Percentiles rank a stretch among this genome's conserved stretches.
phyloP scores from a whole-genome alignment of 2,329 filamentous ascomycete species.

The Talaromyces sp. region DNA sequence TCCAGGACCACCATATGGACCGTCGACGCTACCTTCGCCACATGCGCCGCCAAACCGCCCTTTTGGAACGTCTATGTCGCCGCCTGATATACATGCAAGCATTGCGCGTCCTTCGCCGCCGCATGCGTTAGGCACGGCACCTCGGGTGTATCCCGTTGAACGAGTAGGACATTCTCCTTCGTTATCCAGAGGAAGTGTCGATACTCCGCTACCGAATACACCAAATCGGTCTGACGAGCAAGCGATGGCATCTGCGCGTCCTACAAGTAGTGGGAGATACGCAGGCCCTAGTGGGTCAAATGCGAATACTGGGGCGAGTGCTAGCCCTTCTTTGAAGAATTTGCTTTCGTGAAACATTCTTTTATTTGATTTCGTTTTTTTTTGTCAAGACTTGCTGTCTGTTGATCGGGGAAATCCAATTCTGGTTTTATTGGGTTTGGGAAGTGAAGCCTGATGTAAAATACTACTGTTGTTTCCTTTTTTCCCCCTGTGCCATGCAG shows the following conservation, averaged over 20 bases:
- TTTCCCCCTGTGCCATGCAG: slow-evolving; percentile 11
- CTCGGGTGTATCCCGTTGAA: slow-evolving; percentile 33
- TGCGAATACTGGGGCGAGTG: slow-evolving; percentile 57
- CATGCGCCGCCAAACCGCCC: slow-evolving; percentile 25
- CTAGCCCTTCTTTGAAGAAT: slow-evolving; percentile 70
- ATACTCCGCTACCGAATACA: slow-evolving; percentile 28
- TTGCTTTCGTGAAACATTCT: slow-evolving; percentile 52
- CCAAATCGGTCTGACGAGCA: slow-evolving; percentile 26
- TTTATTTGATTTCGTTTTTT: background rate
- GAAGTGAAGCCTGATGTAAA: slow-evolving; percentile 1
- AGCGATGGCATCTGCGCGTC: slow-evolving; percentile 11
- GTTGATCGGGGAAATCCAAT: background rate
- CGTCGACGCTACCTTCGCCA: slow-evolving; percentile 28
- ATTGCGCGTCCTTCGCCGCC: slow-evolving; percentile 32
- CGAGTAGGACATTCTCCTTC: slow-evolving; percentile 31
- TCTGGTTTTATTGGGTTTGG: background rate
- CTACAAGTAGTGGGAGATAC: slow-evolving; percentile 23
- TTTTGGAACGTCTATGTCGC: slow-evolving; percentile 32
- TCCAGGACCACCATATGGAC: slow-evolving; percentile 31
- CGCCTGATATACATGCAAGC: slow-evolving; percentile 31
- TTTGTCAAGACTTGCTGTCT: background rate
- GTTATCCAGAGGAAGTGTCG: slow-evolving; percentile 26
- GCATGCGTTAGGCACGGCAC: slow-evolving; percentile 26
- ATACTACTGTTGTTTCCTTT: slow-evolving; percentile 6
- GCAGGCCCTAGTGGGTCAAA: slow-evolving; percentile 11